Base-by-base conservation (phyloP, 148 eudicot species). In the Oxyria digyna region DNA sequence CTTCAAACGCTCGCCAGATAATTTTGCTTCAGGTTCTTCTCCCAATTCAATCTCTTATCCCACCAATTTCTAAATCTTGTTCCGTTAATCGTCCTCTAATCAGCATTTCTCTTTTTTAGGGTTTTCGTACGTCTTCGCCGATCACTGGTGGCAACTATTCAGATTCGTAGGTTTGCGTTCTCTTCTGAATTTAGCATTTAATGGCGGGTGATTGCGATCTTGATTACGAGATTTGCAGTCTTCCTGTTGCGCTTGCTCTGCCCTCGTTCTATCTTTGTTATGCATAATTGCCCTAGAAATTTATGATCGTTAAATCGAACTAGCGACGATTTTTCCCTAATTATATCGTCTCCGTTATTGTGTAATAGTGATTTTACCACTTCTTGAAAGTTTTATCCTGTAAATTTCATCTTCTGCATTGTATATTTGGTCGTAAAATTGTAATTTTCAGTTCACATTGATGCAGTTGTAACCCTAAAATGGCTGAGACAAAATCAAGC, bases 401-500 rank as follows among this genome's bases (percentile, higher is more conserved):
- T 42, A 7, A 42, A 27, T 24, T 24, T 55, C n/a, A 29, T 11
- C 17, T 49, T 55, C n/a, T 27, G 12, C 6, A 55, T 55, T 55
- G 63, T 27, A 55, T 26, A 13, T 55, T 26, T 27, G 63, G 33
- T 55, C 21, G 27, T 21, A 50, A 2, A 50, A 2, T 50, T 50
- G 29, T 21, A 50, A 21, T 18, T 23, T 50, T 50, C 29, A 50
- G 57, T 23, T 52, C 29, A 24, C 59, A 52, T 23, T 52, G 26
- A 55, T 27, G 63, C 63, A 55, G 66, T 64, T 64, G 17, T 20
- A 64, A 64, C 2, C 15, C 63, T 70, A 31, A 49, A 68, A 85
- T 87, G 93, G 77, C 83, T 37, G 84, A 83, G 67, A 67, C 48
- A 21, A 83, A 76, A 41, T 65, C 74, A 45, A 73, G 24, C 52